phyloP scores from a whole-genome alignment of 805 yeast genomes.

The Saccharomyces eubayanus region DNA sequence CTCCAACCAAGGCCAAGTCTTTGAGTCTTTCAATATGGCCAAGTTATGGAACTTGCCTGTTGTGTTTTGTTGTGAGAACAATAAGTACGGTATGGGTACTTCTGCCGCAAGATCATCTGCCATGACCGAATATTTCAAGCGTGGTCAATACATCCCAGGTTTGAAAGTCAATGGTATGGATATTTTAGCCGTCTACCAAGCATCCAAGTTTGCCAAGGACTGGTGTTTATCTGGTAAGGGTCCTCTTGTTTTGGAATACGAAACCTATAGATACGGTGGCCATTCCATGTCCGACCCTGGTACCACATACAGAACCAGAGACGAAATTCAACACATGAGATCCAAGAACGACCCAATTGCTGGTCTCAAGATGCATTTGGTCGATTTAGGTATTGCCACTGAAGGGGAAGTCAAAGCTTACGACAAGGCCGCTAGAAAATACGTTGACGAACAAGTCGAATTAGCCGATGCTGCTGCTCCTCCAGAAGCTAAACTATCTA shows the following conservation, averaged over 20 bases:
- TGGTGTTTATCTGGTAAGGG: constrained; percentile 92
- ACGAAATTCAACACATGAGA: constrained; percentile 99
- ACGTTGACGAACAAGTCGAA: constrained; percentile 89
- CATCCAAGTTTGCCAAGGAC: constrained; percentile 93
- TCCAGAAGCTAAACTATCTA: constrained; percentile 92
- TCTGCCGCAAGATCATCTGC: constrained; percentile 96
- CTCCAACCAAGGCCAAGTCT: constrained; percentile 98
- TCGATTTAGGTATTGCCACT: constrained; percentile 77
- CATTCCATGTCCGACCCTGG: constrained; percentile 99
- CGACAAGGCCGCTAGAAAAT: constrained; percentile 93
- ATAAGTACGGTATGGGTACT: constrained; percentile 99
- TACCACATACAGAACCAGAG: constrained; percentile 99
- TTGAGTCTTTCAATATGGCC: constrained; percentile 97
- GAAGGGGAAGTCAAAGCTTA: constrained; percentile 91
- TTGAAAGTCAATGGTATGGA: constrained; percentile 98
- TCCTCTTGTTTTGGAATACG: constrained; percentile 91
- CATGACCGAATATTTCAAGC: constrained; percentile 90
- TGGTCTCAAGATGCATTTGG: constrained; percentile 79
- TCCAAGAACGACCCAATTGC: constrained; percentile 96
- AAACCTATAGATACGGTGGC: constrained; percentile 99
- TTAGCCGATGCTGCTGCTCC: constrained; percentile 90
- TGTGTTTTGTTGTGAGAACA: constrained; percentile 94
- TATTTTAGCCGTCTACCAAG: constrained; percentile 88
- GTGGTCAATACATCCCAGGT: constrained; percentile 99
- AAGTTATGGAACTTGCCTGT: constrained; percentile 96